Conservation (phyloP, 805 yeast genomes). For the Saccharomycopsis fermentans region DNA sequence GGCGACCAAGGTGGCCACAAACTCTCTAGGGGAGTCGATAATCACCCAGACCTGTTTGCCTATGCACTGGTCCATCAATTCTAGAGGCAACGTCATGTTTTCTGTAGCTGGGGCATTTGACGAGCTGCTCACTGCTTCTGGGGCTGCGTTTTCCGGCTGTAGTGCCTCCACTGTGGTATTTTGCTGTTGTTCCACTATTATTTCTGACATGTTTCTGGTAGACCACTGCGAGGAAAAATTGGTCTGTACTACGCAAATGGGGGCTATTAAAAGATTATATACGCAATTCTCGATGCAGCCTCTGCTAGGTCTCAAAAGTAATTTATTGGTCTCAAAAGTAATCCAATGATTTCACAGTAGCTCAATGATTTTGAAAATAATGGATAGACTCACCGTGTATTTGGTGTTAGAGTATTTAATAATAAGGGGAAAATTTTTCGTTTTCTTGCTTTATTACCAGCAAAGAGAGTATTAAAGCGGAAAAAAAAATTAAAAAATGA, state of each 20-base stretch:
- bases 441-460: too few relatives aligned
- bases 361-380: too few relatives aligned
- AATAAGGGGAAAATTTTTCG: too few relatives aligned
- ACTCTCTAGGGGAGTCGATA: constrained; percentile 54
- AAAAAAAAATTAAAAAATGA: too few relatives aligned
- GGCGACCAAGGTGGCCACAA: constrained; percentile 80
- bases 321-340: too few relatives aligned
- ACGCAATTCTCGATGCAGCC: too few relatives aligned
- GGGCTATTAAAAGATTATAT: too few relatives aligned
- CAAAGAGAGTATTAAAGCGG: too few relatives aligned
- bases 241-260: background rate
- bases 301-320: too few relatives aligned
- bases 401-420: too few relatives aligned
- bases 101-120: constrained; percentile 1
- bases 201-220: background rate
- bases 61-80: constrained; percentile 77
- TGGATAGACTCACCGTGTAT: too few relatives aligned
- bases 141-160: background rate
- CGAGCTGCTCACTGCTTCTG: background rate
- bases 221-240: background rate
- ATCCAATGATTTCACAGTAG: too few relatives aligned
- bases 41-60: constrained; percentile 73
- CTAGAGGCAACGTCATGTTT: constrained; percentile 51
- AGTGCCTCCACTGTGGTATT: background rate
- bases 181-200: background rate